Conservation (phyloP, 1,284 basidiomycete species). For the Cryptococcus sp. region DNA sequence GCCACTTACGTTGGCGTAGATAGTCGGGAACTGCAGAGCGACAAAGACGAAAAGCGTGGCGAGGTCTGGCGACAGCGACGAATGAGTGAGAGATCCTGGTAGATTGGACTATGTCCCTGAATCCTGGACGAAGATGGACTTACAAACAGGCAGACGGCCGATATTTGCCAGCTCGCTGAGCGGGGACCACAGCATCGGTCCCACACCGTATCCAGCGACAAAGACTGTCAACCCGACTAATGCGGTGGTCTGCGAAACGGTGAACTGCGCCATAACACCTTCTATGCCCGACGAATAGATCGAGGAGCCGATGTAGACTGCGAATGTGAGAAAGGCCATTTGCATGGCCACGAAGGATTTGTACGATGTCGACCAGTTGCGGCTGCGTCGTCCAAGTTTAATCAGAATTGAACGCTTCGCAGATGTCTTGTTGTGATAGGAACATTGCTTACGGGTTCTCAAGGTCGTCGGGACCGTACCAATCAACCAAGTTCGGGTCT, state of each 20-base stretch:
- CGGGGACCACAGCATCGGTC: constrained; percentile 33
- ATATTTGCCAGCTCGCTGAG: constrained; percentile 30
- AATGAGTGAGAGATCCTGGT: too few species aligned
- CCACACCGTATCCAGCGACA: constrained; percentile 35
- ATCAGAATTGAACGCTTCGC: too few species aligned
- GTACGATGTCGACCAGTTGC: constrained; percentile 23
- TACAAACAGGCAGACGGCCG: constrained; percentile 21
- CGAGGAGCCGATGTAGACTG: constrained; percentile 63
- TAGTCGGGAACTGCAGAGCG: constrained; percentile 27
- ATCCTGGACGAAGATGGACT: neutral
- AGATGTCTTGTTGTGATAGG: too few species aligned
- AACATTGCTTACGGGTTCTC: constrained; percentile 23
- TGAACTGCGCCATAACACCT: constrained; percentile 26
- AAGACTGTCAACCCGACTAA: constrained; percentile 24
- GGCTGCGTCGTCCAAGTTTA: neutral
- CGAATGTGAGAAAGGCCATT: constrained; percentile 50
- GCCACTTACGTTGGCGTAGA: constrained; percentile 33
- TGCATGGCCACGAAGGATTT: constrained; percentile 21
- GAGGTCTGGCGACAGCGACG: constrained; percentile 17
- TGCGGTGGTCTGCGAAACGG: constrained; percentile 22
- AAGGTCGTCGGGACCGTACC: constrained; percentile 27
- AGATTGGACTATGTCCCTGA: too few species aligned
- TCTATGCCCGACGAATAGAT: constrained; percentile 61
- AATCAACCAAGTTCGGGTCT: constrained; percentile 21
- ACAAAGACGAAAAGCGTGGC: constrained; percentile 28